A percentile compares a stretch with the other conserved stretches of the same genome.
Conservation (phyloP, 1,284 basidiomycete species). For the Xerocomus nothofagi region DNA sequence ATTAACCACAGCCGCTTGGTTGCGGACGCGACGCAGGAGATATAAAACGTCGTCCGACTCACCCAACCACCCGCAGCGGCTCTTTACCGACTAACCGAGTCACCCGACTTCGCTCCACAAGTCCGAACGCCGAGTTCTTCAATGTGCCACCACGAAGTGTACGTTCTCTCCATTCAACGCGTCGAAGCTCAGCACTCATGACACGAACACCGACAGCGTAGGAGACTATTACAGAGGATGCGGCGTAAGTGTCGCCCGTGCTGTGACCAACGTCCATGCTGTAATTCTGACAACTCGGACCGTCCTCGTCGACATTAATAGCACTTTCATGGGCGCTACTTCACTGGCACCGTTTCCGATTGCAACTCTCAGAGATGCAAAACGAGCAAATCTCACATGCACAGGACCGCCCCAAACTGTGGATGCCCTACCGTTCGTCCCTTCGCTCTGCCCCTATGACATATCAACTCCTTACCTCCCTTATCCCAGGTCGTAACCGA, state of each 20-base stretch:
- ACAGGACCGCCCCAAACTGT: conserved; percentile 51
- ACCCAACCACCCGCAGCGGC: neutral
- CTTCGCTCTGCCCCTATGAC: conserved; percentile 17
- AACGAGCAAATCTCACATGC: conserved; percentile 53
- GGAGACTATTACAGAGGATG: conserved; percentile 65
- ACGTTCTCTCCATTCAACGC: conserved; percentile 19
- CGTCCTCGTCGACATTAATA: conserved; percentile 25
- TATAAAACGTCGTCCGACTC: conserved; percentile 22
- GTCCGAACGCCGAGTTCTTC: too few species aligned
- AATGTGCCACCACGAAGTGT: conserved; percentile 66
- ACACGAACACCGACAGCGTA: conserved; percentile 38
- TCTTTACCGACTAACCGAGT: neutral
- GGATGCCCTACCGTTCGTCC: conserved; percentile 40
- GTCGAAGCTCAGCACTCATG: conserved; percentile 4
- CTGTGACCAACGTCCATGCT: conserved; percentile 1
- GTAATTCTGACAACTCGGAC: conserved; percentile 17
- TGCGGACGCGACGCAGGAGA: conserved; percentile 1
- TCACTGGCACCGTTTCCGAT: conserved; percentile 55
- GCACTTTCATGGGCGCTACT: conserved; percentile 66
- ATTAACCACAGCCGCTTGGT: conserved; percentile 13
- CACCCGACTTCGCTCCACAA: neutral
- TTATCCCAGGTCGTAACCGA: conserved; percentile 30
- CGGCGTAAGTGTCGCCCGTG: conserved; percentile 40
- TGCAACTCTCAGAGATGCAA: conserved; percentile 52
- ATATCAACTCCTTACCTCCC: neutral